Conservation (phyloP, 1,284 basidiomycete genomes). For the Ustilago esculenta region DNA sequence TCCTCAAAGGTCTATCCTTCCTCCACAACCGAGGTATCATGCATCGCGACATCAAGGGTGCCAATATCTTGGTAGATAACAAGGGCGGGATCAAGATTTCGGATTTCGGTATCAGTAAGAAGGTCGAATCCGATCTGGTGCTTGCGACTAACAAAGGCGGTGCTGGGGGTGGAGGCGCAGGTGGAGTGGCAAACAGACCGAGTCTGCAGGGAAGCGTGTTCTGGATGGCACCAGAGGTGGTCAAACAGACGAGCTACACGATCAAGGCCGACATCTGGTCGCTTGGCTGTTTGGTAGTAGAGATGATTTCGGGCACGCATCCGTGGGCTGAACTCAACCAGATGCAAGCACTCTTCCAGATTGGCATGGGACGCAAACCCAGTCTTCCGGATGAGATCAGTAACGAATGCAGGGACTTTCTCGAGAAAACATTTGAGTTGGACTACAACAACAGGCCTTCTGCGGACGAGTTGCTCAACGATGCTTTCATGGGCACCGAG, state of each 20-base stretch:
- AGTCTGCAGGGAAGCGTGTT: conserved; percentile 96
- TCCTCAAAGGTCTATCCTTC: conserved; percentile 88
- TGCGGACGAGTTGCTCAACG: conserved; percentile 57
- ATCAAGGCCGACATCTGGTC: conserved; percentile 98
- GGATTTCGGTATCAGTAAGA: conserved; percentile 99
- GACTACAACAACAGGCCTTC: conserved; percentile 56
- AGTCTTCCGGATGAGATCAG: conserved; percentile 62
- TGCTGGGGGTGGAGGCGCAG: conserved; percentile 5
- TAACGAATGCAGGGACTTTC: conserved; percentile 52
- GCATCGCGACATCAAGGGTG: conserved; percentile 98
- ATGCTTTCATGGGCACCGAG: conserved; percentile 56
- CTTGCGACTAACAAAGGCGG: conserved; percentile 36
- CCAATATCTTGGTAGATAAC: conserved; percentile 97
- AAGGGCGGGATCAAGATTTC: conserved; percentile 98
- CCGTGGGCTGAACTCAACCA: conserved; percentile 98
- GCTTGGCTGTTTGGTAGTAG: conserved; percentile 94
- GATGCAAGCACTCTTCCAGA: conserved; percentile 73
- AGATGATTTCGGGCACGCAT: conserved; percentile 97
- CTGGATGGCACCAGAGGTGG: conserved; percentile 83
- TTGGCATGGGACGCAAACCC: conserved; percentile 55
- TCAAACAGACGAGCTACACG: conserved; percentile 93
- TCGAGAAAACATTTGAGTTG: conserved; percentile 60
- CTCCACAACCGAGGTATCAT: conserved; percentile 94
- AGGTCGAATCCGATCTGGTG: conserved; percentile 79
- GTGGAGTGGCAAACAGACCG: conserved; percentile 75